Conservation (phyloP, 1,284 basidiomycete species). For the Bondarzewia mesenterica region DNA sequence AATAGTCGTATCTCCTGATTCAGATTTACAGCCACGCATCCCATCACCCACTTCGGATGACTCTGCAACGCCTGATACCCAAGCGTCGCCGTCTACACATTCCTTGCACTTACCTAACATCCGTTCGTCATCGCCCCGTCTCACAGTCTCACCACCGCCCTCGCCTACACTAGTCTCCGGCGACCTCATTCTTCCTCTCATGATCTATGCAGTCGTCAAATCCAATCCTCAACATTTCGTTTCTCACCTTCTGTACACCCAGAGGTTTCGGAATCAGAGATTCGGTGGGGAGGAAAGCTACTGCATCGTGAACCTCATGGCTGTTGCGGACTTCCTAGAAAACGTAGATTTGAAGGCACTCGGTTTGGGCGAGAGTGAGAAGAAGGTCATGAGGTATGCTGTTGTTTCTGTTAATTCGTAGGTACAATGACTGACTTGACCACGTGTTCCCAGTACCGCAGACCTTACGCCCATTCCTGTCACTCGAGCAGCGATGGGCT, state of each 20-base stretch:
- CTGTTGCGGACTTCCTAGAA: slow-evolving; percentile 90
- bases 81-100: slow-evolving; percentile 4
- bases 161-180: slow-evolving; percentile 49
- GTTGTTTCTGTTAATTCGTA: slow-evolving; percentile 12
- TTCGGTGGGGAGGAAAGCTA: slow-evolving; percentile 82
- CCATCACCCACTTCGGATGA: slow-evolving; percentile 12
- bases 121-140: slow-evolving; percentile 15
- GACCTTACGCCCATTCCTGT: slow-evolving; percentile 74
- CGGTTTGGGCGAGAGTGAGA: slow-evolving; percentile 63
- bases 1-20: slow-evolving; percentile 21
- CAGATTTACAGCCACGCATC: slow-evolving; percentile 10
- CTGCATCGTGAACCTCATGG: slow-evolving; percentile 89
- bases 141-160: slow-evolving; percentile 22
- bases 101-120: slow-evolving; percentile 7
- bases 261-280: slow-evolving; percentile 74
- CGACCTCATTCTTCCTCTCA: slow-evolving; percentile 79
- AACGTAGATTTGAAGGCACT: slow-evolving; percentile 82
- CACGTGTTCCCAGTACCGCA: slow-evolving; percentile 41
- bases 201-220: slow-evolving; percentile 89
- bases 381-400: slow-evolving; percentile 51
- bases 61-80: slow-evolving; percentile 8
- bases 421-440: background rate
- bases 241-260: slow-evolving; percentile 81
- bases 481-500: slow-evolving; percentile 18
- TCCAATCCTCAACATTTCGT: slow-evolving; percentile 80